Conservation (phyloP, 495 filamentous ascomycete species). For the Thozetella sp. region DNA sequence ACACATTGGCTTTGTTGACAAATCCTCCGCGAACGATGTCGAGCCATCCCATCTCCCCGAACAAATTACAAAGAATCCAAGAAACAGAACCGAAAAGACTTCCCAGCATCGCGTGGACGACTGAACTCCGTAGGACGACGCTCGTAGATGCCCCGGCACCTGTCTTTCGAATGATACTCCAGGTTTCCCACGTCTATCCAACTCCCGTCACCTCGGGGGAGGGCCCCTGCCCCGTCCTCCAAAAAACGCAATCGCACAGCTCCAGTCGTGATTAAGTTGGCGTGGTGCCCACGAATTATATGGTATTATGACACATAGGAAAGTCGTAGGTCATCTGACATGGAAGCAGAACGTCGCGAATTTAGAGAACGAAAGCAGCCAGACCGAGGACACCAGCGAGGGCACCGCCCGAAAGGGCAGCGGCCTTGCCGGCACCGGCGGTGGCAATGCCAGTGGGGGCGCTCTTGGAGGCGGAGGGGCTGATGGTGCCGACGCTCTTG, state of each 20-base stretch:
- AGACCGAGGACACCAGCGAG: constrained; percentile 76
- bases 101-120: constrained; percentile 24
- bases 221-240: constrained; percentile 19
- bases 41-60: constrained; percentile 25
- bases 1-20: constrained; percentile 25
- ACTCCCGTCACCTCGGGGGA: constrained; percentile 14
- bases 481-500: constrained; percentile 29
- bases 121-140: constrained; percentile 39
- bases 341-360: constrained; percentile 19
- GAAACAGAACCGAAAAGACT: constrained; percentile 27
- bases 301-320: constrained; percentile 33
- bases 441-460: constrained; percentile 42
- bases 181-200: constrained; percentile 25
- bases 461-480: constrained; percentile 32
- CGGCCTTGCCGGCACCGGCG: constrained; percentile 65
- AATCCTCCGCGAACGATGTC: constrained; percentile 20
- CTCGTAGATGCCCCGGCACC: constrained; percentile 20
- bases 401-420: constrained; percentile 68
- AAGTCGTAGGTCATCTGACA: constrained; percentile 32
- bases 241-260: constrained; percentile 4
- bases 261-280: constrained; percentile 7
- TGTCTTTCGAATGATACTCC: constrained; percentile 7
- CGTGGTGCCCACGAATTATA: constrained; percentile 27
- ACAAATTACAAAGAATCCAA: constrained; percentile 37
- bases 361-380: constrained; percentile 78